Evolutionary conservation across 1,284 basidiomycete genomes (phyloP).

Genomic region (Chalciporus sp.): DNA sequence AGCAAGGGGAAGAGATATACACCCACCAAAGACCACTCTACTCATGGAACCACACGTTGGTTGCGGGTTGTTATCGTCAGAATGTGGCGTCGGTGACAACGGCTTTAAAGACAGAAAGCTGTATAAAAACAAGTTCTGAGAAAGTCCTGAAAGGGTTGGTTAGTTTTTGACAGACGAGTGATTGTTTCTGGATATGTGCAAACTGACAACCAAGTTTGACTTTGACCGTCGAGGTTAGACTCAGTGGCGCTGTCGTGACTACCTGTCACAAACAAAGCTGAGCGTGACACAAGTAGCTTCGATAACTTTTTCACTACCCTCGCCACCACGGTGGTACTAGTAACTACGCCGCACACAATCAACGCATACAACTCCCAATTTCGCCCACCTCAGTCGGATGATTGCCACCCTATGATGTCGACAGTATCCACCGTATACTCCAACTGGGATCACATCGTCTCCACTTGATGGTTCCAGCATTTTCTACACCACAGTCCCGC

Average conservation of each 20-base stretch:
- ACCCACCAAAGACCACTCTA: conserved; percentile 38
- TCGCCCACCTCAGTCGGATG: neutral
- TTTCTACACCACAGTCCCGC: neutral
- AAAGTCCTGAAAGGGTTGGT: neutral
- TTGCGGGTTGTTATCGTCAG: neutral
- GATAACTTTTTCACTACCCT: no score
- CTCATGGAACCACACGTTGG: conserved; percentile 23
- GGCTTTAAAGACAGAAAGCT: neutral
- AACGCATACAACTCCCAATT: neutral
- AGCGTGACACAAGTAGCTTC: neutral
- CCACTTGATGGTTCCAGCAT: neutral
- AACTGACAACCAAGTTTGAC: no score
- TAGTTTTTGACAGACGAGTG: neutral
- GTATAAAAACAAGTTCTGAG: neutral
- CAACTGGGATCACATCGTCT: neutral
- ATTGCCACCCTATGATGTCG: neutral
- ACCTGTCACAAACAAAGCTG: neutral
- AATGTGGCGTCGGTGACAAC: conserved; percentile 4
- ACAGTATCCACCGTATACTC: neutral
- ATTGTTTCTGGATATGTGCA: no score
- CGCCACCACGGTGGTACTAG: no score
- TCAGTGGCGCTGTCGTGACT: neutral
- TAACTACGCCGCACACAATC: no score
- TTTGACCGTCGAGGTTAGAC: neutral
- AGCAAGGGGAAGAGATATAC: neutral